Conservation (phyloP, 768 basidiomycete genomes). For the Rubroboletus satanas region DNA sequence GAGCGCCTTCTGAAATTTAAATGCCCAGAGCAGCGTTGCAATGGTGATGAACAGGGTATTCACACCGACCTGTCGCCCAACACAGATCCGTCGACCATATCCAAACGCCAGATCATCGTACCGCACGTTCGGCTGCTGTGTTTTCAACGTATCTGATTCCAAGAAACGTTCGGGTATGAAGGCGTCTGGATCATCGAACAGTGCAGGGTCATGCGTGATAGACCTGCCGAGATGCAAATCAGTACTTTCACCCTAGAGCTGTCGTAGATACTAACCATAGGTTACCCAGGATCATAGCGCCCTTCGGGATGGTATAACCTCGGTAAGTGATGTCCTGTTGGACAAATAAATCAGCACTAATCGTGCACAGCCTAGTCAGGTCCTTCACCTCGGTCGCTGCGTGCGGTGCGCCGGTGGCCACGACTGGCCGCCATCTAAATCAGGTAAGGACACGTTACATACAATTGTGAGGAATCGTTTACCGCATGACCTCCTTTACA, state of each 20-base stretch:
- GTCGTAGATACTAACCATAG: neutral
- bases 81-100: constrained; percentile 12
- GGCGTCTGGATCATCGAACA: constrained; percentile 11
- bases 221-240: neutral
- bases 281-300: constrained; percentile 3
- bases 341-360: neutral
- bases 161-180: constrained; percentile 16
- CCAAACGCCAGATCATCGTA: constrained; percentile 12
- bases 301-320: constrained; percentile 6
- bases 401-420: constrained; percentile 6
- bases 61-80: constrained; percentile 5
- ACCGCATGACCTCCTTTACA: constrained; percentile 6
- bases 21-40: constrained; percentile 6
- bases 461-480: neutral
- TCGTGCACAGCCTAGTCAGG: neutral
- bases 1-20: constrained; percentile 5
- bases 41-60: constrained; percentile 8
- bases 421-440: constrained; percentile 7
- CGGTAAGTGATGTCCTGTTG: neutral
- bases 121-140: neutral
- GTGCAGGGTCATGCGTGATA: constrained; percentile 6
- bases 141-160: neutral
- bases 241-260: neutral
- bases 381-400: constrained; percentile 1
- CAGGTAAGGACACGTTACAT: neutral